Base-by-base conservation (phyloP, 2,329 filamentous ascomycete genomes). In the Didymella arachidicola region DNA sequence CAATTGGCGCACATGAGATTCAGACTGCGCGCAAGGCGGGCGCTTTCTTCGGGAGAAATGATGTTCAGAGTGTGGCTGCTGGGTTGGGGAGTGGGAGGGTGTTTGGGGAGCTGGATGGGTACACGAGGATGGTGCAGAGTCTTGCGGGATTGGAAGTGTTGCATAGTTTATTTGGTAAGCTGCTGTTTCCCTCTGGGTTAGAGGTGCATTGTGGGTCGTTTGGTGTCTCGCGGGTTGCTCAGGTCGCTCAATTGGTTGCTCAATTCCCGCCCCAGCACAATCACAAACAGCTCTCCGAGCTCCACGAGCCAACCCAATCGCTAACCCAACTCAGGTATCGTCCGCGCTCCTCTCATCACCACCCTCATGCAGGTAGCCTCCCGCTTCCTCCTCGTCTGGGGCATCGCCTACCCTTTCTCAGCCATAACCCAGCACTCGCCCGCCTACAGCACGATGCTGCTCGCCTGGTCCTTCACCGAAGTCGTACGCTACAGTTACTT, bases 401-500 rank as follows among this genome's bases (percentile, higher is more conserved):
- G 86, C 67, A 84, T 98, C 62, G 88, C 92, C 72, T 84, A 87
- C 73, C 82, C 84, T 39, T 97, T 94, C 80, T 91, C 90, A 10
- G 79, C 82, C 55, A 84, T 89, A 52, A 86, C 87, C 2, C 69
- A 74, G 59, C 71, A 79, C 50, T 86, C 82, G 62, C 79, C 84
- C 19, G 86, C 84, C 55, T 96, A 93, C 82, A 82, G 87, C 65
- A 85, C 84, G 69, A 92, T 96, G 91, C 84, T 98, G 58, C 72
- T 89, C 55, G 93, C 95, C 30, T 98, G 95, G 94, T 89, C 87
- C 64, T 78, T 92, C 59, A 97, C 95, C 60, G 95, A 99, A 80
- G 90, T 97, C 52, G 89, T 97, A 70, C 89, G 95, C 53, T 99
- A 99, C 84, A 86, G 87, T 46, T 99, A 91, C 83, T 98, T 98